A percentile compares a stretch with the other conserved stretches of the same genome.
Evolutionary conservation across 805 yeast species (phyloP).

Genomic region (Wickerhamiella sergipiensis): DNA sequence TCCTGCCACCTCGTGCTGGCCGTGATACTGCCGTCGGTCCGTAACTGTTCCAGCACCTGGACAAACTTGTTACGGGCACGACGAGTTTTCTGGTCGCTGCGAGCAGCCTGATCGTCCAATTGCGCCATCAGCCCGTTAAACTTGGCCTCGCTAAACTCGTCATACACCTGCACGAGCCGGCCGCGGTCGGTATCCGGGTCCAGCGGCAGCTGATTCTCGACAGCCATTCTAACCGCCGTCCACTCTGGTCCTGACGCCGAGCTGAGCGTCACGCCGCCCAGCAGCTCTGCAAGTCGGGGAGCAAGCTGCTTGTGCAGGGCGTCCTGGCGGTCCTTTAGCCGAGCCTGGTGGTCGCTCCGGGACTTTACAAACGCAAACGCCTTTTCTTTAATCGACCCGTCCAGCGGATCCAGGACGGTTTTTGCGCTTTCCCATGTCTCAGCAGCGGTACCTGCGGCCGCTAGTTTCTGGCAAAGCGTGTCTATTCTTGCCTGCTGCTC

Average conservation of each 20-base stretch:
- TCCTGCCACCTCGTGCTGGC: slow-evolving; percentile 2
- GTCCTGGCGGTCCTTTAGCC: not conserved
- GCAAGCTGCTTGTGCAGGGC: not conserved
- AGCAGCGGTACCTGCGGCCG: not conserved
- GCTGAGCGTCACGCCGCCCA: not conserved
- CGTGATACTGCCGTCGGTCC: not conserved
- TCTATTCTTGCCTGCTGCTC: not conserved
- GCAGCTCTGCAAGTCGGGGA: not conserved
- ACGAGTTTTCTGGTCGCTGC: not conserved
- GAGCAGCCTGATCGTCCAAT: not conserved
- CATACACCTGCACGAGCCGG: not conserved
- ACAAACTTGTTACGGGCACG: not conserved
- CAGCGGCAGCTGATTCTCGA: not conserved
- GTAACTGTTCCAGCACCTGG: not conserved
- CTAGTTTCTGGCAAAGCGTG: not conserved
- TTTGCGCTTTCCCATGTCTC: not conserved
- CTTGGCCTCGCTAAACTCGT: not conserved
- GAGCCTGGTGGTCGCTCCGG: not conserved
- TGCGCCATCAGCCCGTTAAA: not conserved
- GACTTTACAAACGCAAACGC: not conserved
- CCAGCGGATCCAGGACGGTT: not conserved
- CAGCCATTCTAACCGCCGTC: not conserved
- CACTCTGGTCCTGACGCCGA: not conserved
- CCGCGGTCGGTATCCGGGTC: not conserved
- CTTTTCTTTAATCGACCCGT: not conserved